Evolutionary conservation across 208 protist genomes (phyloP), one percentile per base, ranked within the genome.

Genomic region (Trypanosoma boissoni): DNA sequence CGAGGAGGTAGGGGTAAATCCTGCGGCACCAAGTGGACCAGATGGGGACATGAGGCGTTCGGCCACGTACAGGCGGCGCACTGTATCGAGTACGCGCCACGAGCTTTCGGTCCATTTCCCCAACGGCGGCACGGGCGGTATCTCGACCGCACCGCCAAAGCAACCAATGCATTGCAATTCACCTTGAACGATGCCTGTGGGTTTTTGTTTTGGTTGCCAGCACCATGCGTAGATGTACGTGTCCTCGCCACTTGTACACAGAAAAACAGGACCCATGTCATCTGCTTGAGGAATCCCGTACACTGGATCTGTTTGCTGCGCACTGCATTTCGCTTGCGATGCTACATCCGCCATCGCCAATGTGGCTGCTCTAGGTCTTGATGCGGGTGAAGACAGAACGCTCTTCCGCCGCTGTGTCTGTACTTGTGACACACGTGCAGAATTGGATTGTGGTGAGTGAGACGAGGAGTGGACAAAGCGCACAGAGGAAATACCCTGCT

Each of bases 191-290:
- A 23, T 36, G 34, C 8, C 8, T 39, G 34, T 39, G 12, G 8
- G 12, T 12, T 39, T 12, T 12, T 39, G 8, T 9, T 54, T 64
- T 20, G 26, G 16, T 27, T 80, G 60, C 75, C 74, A 83, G 14
- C 56, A 58, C 82, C 82, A 89, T 1, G 75, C 64, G 34, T 79
- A 78, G 34, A 79, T 66, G 50, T 78, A 83, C 41, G 61, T 72
- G 67, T 86, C 78, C 58, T 83, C 82, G 39, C 82, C 45, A 41
- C 63, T 58, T 20, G 73, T 78, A 39, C 72, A 69, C 36, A 89
- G 20, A 28, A 76, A 72, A 56, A 83, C 37, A 1, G 62, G 36
- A 0, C 20, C 29, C 2, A 24, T 28, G 5, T 36, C 36, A 34
- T 28, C 31, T 39, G 34, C n/a, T n/a, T n/a, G n/a, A n/a, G n/a